A percentile compares a stretch with the other conserved stretches of the same genome.
These are phyloP conservation scores for Epichloe scottii DNA, from an alignment of 2,329 filamentous ascomycete genomes.

Conservation along the genomic window DNA sequence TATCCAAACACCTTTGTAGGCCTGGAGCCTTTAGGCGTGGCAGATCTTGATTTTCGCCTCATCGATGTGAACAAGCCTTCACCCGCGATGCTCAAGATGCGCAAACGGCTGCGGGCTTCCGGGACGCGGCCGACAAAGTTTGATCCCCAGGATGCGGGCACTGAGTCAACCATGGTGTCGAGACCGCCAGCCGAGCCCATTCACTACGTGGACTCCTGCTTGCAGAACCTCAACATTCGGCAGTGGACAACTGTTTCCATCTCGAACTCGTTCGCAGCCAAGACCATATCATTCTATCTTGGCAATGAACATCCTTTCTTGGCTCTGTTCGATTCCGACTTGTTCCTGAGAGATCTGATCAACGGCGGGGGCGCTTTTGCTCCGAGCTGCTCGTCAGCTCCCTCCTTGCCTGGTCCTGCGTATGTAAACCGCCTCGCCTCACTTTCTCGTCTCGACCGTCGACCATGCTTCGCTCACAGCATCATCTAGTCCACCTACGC, in stretches of 20 bases:
- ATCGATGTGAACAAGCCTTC: not conserved
- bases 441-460: not conserved
- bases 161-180: not conserved
- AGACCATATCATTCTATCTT: not conserved
- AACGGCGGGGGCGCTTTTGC: not conserved
- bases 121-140: not conserved
- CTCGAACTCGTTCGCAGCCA: not conserved
- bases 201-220: not conserved
- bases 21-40: not conserved
- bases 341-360: not conserved
- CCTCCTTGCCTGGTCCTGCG: not conserved
- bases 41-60: not conserved
- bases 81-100: not conserved
- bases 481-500: not conserved
- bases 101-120: not conserved
- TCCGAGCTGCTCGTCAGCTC: conserved; percentile 1
- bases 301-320: not conserved
- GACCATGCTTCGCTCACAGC: not conserved
- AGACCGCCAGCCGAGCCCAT: not conserved
- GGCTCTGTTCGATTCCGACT: not conserved
- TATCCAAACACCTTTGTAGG: not conserved
- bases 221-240: not conserved
- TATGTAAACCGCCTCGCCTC: not conserved
- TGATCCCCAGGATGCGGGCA: not conserved
- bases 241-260: not conserved